A percentile compares a stretch with the other conserved stretches of the same genome.
phyloP scores from a whole-genome alignment of 2,329 filamentous ascomycete species.

The Diaporthe ilicicola region DNA sequence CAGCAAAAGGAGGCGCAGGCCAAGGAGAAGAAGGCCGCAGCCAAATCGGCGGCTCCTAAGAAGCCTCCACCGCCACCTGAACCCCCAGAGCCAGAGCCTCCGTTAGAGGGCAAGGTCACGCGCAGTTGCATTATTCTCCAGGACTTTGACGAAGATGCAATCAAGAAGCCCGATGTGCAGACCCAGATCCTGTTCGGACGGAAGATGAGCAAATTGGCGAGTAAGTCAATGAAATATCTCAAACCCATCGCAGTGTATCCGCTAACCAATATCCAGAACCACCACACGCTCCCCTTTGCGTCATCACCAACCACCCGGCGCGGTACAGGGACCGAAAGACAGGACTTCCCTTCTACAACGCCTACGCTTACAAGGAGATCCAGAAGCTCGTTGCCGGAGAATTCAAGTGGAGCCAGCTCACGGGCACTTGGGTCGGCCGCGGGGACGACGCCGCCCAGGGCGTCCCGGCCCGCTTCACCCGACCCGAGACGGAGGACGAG shows the following conservation, averaged over 20 bases:
- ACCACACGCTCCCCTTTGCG: conserved; percentile 68
- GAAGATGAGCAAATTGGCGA: conserved; percentile 65
- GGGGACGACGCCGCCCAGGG: conserved; percentile 70
- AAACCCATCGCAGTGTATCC: not conserved
- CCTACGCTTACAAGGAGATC: conserved; percentile 83
- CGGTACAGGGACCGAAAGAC: conserved; percentile 87
- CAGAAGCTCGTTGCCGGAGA: conserved; percentile 76
- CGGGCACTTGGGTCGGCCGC: conserved; percentile 84
- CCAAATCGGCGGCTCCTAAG: conserved; percentile 30
- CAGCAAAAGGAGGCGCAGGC: conserved; percentile 26
- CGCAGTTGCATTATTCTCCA: conserved; percentile 67
- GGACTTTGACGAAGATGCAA: conserved; percentile 65
- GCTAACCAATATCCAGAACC: conserved; percentile 51
- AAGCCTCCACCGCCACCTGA: conserved; percentile 40
- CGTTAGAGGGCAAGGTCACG: conserved; percentile 59
- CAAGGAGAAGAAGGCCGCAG: conserved; percentile 13
- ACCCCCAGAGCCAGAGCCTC: conserved; percentile 40
- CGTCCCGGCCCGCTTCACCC: conserved; percentile 79
- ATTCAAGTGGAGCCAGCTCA: conserved; percentile 81
- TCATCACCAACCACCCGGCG: conserved; percentile 83
- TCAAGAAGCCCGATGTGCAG: conserved; percentile 65
- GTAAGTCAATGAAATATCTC: conserved; percentile 47
- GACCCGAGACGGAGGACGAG: conserved; percentile 31
- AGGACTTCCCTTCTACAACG: conserved; percentile 81
- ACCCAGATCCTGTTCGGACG: conserved; percentile 67